Conservation (phyloP, 257 asterid species). For the Solanum ossicruentum region DNA sequence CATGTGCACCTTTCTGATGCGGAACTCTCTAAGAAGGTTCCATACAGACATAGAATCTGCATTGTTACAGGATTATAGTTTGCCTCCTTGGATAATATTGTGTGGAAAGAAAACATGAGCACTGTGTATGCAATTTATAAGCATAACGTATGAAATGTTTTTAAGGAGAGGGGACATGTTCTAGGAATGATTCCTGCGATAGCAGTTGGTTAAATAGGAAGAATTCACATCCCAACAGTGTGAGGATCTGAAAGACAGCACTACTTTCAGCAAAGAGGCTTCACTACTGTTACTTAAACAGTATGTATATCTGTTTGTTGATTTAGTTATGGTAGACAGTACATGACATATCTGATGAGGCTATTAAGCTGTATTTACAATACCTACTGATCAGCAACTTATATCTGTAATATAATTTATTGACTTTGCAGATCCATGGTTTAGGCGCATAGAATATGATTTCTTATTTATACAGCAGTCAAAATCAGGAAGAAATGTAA, state of each 20-base stretch:
- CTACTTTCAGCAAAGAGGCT: background rate
- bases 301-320: background rate
- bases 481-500: background rate
- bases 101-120: background rate
- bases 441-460: background rate
- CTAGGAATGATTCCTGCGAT: background rate
- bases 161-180: background rate
- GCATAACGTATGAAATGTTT: background rate
- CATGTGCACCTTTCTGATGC: constrained; percentile 99
- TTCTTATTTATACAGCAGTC: background rate
- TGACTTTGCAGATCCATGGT: background rate
- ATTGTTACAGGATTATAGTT: constrained; percentile 3
- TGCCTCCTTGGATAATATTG: background rate
- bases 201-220: background rate
- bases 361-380: background rate
- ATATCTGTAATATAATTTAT: background rate
- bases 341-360: background rate
- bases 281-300: background rate
- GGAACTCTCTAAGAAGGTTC: constrained; percentile 99
- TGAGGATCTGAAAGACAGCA: background rate
- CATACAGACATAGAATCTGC: constrained; percentile 99
- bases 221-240: background rate
- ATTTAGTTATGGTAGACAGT: background rate
- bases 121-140: background rate
- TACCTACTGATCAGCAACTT: background rate